phyloP scores from a whole-genome alignment of 768 basidiomycete species.

The Fomitopsis serialis region DNA sequence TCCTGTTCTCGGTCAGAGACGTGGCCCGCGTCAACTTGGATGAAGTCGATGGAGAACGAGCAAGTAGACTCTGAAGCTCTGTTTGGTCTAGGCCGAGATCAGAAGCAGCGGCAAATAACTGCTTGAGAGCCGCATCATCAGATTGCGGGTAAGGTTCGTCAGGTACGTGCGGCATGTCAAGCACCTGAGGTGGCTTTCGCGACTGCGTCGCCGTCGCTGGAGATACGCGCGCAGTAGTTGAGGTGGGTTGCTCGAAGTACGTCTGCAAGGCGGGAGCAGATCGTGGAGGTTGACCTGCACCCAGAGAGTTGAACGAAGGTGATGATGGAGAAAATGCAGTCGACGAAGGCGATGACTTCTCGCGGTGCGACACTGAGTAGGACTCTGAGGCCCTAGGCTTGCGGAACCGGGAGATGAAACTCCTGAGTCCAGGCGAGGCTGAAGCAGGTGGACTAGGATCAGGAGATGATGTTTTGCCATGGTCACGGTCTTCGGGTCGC shows the following conservation, averaged over 20 bases:
- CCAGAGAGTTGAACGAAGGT: slow-evolving; percentile 5
- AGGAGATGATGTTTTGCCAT: slow-evolving; percentile 28
- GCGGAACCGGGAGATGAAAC: slow-evolving; percentile 79
- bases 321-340: slow-evolving; percentile 9
- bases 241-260: slow-evolving; percentile 11
- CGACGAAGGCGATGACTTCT: background rate
- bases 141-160: slow-evolving; percentile 13
- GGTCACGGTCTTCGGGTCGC: slow-evolving; percentile 16
- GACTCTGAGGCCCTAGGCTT: slow-evolving; percentile 25
- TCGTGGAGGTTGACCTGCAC: slow-evolving; percentile 2
- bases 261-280: slow-evolving; percentile 21
- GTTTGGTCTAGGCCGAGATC: slow-evolving; percentile 71
- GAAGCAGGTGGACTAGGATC: slow-evolving; percentile 62
- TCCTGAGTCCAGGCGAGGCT: slow-evolving; percentile 68
- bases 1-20: slow-evolving; percentile 29
- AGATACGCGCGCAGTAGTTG: slow-evolving; percentile 7
- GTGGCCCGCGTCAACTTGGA: slow-evolving; percentile 45
- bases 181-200: slow-evolving; percentile 10
- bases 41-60: slow-evolving; percentile 64
- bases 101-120: slow-evolving; percentile 71
- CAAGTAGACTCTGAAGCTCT: slow-evolving; percentile 64
- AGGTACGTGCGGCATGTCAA: slow-evolving; percentile 4
- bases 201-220: background rate
- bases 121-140: slow-evolving; percentile 55
- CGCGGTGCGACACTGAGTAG: slow-evolving; percentile 5